Evolutionary conservation across 2,329 filamentous ascomycete genomes (phyloP).

Genomic region (Neopestalotiopsis rosae): DNA sequence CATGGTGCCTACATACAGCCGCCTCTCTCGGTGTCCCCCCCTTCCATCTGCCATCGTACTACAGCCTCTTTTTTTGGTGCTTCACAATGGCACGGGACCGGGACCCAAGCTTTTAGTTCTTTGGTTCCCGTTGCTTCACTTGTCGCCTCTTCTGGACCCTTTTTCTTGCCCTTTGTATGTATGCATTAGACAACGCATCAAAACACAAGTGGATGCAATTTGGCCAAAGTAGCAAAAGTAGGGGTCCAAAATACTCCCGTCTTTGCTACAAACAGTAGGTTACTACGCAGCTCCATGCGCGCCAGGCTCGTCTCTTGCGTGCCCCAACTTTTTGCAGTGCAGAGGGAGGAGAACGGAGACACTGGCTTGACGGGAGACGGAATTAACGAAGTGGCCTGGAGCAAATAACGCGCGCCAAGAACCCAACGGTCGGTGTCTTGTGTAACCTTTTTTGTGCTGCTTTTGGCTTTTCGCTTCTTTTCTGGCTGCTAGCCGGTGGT

Average conservation of each 20-base stretch:
- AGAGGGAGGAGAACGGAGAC: no score
- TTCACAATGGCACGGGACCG: neutral
- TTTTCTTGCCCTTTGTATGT: neutral
- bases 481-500: neutral
- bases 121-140: neutral
- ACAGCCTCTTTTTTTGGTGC: neutral
- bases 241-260: neutral
- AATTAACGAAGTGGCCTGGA: neutral
- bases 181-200: conserved; percentile 1
- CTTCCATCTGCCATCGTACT: no score
- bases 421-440: neutral
- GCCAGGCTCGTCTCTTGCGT: neutral
- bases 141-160: neutral
- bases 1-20: neutral
- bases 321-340: neutral
- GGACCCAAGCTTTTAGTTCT: neutral
- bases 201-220: neutral
- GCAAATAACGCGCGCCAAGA: neutral
- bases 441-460: no score
- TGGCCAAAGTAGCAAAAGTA: neutral
- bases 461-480: no score
- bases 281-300: neutral
- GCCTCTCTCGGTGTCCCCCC: neutral
- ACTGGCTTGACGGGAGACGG: neutral
- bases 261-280: neutral